A percentile compares a stretch with the other conserved stretches of the same genome.
These are phyloP conservation scores for Melocanna baccifera DNA, from an alignment of 176 grass and related monocot species.

Conservation along the genomic window DNA sequence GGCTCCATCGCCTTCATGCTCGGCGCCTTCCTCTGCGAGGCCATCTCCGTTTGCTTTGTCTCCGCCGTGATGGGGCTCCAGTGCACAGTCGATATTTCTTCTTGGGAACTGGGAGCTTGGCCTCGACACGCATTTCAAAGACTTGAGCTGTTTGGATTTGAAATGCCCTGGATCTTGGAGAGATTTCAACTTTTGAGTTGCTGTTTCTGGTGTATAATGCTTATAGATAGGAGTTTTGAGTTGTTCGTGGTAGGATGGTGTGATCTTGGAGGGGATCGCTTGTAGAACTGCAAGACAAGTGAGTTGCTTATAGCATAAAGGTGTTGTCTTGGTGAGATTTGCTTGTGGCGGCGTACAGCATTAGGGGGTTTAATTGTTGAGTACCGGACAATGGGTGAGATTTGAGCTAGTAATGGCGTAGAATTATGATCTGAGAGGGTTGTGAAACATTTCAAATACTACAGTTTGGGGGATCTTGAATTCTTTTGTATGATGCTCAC, in stretches of 20 bases:
- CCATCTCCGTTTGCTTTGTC: constrained; percentile 73
- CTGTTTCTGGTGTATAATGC: not conserved
- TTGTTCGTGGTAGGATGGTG: not conserved
- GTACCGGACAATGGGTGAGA: not conserved
- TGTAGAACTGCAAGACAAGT: not conserved
- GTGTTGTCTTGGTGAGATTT: not conserved
- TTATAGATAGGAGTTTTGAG: not conserved
- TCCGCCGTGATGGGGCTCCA: constrained; percentile 82
- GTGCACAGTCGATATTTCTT: constrained; percentile 33
- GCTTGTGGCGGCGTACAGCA: not conserved
- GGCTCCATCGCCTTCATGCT: constrained; percentile 74
- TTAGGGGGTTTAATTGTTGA: not conserved
- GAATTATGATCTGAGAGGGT: not conserved
- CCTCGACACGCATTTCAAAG: not conserved
- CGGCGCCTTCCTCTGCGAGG: constrained; percentile 58
- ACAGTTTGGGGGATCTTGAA: not conserved
- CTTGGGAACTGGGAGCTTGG: not conserved
- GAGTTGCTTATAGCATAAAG: not conserved
- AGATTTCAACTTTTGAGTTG: constrained; percentile 1
- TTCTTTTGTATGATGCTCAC: no score
- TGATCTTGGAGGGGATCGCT: not conserved
- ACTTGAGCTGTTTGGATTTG: not conserved
- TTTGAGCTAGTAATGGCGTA: not conserved
- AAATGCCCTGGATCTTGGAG: constrained; percentile 26
- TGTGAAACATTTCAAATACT: not conserved